Conservation (phyloP, 108 stramenopile species). For the Fragilaria radians region DNA sequence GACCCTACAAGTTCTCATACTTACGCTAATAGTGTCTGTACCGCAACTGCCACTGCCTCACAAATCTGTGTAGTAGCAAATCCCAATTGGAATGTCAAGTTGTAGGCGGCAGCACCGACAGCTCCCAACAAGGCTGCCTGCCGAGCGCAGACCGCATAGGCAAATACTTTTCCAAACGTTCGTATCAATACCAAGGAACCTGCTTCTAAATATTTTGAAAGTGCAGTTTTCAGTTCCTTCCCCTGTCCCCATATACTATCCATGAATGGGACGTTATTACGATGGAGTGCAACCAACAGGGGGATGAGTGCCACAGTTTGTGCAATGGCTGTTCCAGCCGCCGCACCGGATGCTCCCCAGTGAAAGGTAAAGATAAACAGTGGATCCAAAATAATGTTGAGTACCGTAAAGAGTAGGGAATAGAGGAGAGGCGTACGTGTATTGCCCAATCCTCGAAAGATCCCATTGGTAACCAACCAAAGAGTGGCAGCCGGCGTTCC, state of each 20-base stretch:
- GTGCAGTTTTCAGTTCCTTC: background rate
- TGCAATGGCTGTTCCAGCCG: constrained; percentile 23
- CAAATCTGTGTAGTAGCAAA: constrained; percentile 31
- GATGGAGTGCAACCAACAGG: constrained; percentile 7
- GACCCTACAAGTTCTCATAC: constrained; percentile 1
- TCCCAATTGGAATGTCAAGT: constrained; percentile 31
- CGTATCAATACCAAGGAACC: constrained; percentile 19
- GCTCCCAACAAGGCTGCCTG: constrained; percentile 21
- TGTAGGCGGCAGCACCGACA: constrained; percentile 26
- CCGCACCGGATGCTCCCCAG: constrained; percentile 30
- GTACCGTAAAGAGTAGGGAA: constrained; percentile 17
- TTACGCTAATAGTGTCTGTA: constrained; percentile 17
- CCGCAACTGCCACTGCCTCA: constrained; percentile 30
- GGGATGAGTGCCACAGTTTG: constrained; percentile 25
- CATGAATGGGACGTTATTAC: background rate
- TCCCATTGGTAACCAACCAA: constrained; percentile 29
- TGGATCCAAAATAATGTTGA: constrained; percentile 25
- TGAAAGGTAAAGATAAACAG: constrained; percentile 25
- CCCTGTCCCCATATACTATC: background rate
- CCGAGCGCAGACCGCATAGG: constrained; percentile 17
- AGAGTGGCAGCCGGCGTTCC: constrained; percentile 24
- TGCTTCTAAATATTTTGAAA: constrained; percentile 18
- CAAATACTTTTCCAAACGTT: constrained; percentile 20
- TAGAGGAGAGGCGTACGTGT: constrained; percentile 35
- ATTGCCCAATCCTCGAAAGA: constrained; percentile 45